Percentiles rank a stretch among this genome's conserved stretches.
Evolutionary conservation across 805 yeast genomes (phyloP).

Genomic region (Kuraishia hungarica): DNA sequence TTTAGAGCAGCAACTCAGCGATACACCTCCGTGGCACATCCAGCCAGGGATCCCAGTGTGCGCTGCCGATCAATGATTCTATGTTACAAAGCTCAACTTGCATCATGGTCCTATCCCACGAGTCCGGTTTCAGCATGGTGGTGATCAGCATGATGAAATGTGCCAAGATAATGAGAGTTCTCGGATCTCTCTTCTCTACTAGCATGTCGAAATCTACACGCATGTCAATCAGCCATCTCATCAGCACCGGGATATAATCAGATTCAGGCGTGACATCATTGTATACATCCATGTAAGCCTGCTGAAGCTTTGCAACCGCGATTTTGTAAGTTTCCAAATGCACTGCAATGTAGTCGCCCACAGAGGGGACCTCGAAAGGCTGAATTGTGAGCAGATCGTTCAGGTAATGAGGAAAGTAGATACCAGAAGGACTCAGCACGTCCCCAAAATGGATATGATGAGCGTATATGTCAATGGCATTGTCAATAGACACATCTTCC

Average conservation of each 20-base stretch:
- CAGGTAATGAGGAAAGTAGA: conserved; percentile 15
- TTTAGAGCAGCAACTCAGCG: not conserved
- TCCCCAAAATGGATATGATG: conserved; percentile 7
- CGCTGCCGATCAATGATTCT: not conserved
- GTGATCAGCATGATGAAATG: conserved; percentile 11
- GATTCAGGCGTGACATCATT: conserved; percentile 4
- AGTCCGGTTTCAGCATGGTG: not conserved
- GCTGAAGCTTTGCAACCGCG: conserved; percentile 2
- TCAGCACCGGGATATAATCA: conserved; percentile 9
- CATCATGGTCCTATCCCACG: not conserved
- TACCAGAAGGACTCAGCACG: conserved; percentile 9
- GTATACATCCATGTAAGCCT: conserved; percentile 3
- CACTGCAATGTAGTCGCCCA: not conserved
- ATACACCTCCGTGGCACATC: conserved; percentile 1
- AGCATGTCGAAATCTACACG: conserved; percentile 5
- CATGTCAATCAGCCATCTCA: conserved; percentile 9
- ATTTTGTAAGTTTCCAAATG: conserved; percentile 2
- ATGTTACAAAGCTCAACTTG: not conserved
- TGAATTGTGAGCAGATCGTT: conserved; percentile 11
- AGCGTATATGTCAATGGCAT: not conserved
- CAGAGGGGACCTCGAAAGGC: not conserved
- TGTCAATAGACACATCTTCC: not conserved
- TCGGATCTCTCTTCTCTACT: conserved; percentile 11
- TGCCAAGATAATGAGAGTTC: conserved; percentile 12
- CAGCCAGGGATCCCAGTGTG: conserved; percentile 2